phyloP scores from a whole-genome alignment of 2,329 filamentous ascomycete species.

The Parastagonospora avenae region DNA sequence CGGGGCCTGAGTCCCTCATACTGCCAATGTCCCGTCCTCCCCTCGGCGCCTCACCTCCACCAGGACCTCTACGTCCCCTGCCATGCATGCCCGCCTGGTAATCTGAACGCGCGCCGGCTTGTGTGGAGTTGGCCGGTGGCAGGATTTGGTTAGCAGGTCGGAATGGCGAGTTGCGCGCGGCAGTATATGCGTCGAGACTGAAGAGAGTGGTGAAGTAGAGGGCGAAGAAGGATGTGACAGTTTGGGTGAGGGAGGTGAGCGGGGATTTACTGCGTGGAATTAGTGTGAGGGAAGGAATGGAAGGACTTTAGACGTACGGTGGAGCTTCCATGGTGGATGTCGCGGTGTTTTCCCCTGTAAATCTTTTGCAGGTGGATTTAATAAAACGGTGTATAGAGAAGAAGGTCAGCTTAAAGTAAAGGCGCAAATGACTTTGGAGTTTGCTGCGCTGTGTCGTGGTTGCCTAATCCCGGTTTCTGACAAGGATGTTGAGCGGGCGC shows the following conservation, averaged over 20 bases:
- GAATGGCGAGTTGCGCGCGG: conserved; percentile 40
- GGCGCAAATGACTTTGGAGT: background rate
- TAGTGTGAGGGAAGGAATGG: background rate
- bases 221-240: conserved; percentile 41
- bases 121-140: conserved; percentile 27
- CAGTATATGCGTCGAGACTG: conserved; percentile 43
- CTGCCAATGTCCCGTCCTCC: conserved; percentile 26
- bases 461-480: conserved; percentile 3
- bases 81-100: conserved; percentile 42
- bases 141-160: conserved; percentile 28
- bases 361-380: background rate
- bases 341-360: background rate
- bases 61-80: conserved; percentile 25
- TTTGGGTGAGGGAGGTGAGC: conserved; percentile 13
- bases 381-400: background rate
- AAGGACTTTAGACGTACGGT: conserved; percentile 1
- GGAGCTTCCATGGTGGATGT: conserved; percentile 2
- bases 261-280: conserved; percentile 4
- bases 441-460: conserved; percentile 2
- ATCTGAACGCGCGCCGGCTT: conserved; percentile 22
- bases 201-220: conserved; percentile 49
- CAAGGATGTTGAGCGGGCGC: conserved; percentile 14
- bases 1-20: conserved; percentile 31
- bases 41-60: conserved; percentile 12
- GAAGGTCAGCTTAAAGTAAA: background rate